phyloP scores from a whole-genome alignment of 2,329 filamentous ascomycete species.

The Fusarium sp. region DNA sequence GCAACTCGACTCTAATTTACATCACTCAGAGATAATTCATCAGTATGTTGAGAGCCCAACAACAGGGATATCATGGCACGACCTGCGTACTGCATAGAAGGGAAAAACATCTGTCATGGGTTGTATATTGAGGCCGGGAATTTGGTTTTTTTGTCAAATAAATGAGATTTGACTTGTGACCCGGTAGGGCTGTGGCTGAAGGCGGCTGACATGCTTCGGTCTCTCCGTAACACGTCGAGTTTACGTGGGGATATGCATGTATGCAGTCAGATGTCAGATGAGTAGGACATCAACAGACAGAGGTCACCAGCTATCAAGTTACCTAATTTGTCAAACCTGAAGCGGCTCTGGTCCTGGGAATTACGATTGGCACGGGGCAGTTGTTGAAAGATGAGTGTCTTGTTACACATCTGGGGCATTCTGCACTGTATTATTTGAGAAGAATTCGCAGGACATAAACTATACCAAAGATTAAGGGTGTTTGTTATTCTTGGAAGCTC shows the following conservation, averaged over 20 bases:
- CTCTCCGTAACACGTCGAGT: conserved; percentile 22
- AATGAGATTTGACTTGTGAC: conserved; percentile 10
- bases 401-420: not conserved
- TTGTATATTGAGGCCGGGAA: not conserved
- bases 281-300: conserved; percentile 12
- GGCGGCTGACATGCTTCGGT: conserved; percentile 38
- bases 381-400: not conserved
- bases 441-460: not conserved
- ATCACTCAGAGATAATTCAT: not conserved
- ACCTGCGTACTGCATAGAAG: not conserved
- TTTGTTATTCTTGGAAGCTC: too few relatives aligned
- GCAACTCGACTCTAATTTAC: too few relatives aligned
- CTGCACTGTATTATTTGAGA: not conserved
- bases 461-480: not conserved
- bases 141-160: not conserved
- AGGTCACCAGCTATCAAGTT: conserved; percentile 10
- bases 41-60: not conserved
- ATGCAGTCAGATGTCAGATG: conserved; percentile 42
- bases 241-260: not conserved
- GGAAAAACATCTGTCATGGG: not conserved
- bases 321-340: not conserved
- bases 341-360: not conserved
- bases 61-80: conserved; percentile 5
- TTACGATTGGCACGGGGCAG: conserved; percentile 6
- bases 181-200: conserved; percentile 30